Percentiles rank a stretch among this genome's conserved stretches.
Evolutionary conservation across 1,284 basidiomycete species (phyloP).

Genomic region (Malassezia equina): DNA sequence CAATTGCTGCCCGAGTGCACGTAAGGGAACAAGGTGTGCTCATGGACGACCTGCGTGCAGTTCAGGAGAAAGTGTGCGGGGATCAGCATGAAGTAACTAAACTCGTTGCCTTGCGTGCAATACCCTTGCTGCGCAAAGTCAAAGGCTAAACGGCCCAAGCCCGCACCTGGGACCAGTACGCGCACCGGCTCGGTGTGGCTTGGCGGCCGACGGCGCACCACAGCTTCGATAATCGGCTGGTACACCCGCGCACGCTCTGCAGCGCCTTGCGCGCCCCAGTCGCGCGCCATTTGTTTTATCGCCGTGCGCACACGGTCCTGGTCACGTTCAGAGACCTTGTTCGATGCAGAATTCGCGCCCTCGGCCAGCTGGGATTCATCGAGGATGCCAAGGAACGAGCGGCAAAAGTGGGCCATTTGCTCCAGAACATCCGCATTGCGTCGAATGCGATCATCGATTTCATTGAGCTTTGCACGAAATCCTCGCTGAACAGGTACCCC

Average conservation of each 20-base stretch:
- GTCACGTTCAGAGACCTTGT: conserved; percentile 29
- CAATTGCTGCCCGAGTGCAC: conserved; percentile 43
- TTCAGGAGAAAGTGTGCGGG: conserved; percentile 46
- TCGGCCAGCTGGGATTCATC: conserved; percentile 4
- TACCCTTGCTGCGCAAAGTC: conserved; percentile 37
- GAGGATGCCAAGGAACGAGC: conserved; percentile 28
- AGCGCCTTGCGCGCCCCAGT: conserved; percentile 37
- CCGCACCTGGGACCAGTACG: conserved; percentile 42
- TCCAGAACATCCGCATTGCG: conserved; percentile 39
- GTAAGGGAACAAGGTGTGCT: conserved; percentile 40
- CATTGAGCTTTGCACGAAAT: conserved; percentile 30
- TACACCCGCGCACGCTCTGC: conserved; percentile 33
- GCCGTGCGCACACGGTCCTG: conserved; percentile 44
- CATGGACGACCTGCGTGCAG: conserved; percentile 21
- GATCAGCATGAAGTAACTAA: conserved; percentile 45
- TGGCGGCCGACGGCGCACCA: conserved; percentile 20
- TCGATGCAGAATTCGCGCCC: conserved; percentile 3
- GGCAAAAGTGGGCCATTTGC: conserved; percentile 32
- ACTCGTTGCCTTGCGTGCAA: conserved; percentile 44
- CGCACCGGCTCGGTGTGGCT: conserved; percentile 16
- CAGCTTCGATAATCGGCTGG: conserved; percentile 29
- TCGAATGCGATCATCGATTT: conserved; percentile 46
- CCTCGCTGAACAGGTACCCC: conserved; percentile 10
- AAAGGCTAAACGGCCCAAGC: conserved; percentile 38
- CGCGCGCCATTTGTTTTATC: conserved; percentile 43